phyloP scores from a whole-genome alignment of 2,329 filamentous ascomycete species.

The Hortaea werneckii region DNA sequence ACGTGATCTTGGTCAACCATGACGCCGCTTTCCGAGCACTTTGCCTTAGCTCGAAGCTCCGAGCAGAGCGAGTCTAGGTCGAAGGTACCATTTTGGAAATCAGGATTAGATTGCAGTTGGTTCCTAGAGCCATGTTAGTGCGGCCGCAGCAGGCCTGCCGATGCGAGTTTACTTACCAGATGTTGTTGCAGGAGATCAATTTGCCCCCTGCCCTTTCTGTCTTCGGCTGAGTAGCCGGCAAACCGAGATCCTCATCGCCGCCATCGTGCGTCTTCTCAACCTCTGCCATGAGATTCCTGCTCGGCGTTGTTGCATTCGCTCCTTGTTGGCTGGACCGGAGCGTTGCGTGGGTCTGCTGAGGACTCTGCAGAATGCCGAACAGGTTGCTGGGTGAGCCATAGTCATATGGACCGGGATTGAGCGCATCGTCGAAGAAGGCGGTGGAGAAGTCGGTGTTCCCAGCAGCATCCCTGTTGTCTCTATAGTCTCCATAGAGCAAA shows the following conservation, averaged over 20 bases:
- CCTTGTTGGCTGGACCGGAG: conserved; percentile 4
- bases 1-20: conserved; percentile 86
- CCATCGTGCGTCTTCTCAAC: conserved; percentile 67
- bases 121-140: conserved; percentile 57
- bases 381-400: conserved; percentile 70
- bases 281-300: conserved; percentile 57
- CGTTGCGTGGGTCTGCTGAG: conserved; percentile 20
- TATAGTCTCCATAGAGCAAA: conserved; percentile 81
- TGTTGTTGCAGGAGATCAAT: conserved; percentile 76
- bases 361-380: conserved; percentile 39
- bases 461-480: conserved; percentile 77
- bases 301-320: conserved; percentile 15
- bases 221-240: conserved; percentile 6
- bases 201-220: conserved; percentile 32
- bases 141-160: neutral
- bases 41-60: conserved; percentile 89
- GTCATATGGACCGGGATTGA: conserved; percentile 40
- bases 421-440: conserved; percentile 59
- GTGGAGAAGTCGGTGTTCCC: conserved; percentile 52
- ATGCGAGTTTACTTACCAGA: conserved; percentile 57
- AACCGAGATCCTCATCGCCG: conserved; percentile 52
- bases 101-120: conserved; percentile 74
- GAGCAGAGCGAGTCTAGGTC: conserved; percentile 89
- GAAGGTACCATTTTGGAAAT: conserved; percentile 81
- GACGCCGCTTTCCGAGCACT: conserved; percentile 82